Conservation (phyloP, 208 protist genomes). For the Sergeia podlipaevii region DNA sequence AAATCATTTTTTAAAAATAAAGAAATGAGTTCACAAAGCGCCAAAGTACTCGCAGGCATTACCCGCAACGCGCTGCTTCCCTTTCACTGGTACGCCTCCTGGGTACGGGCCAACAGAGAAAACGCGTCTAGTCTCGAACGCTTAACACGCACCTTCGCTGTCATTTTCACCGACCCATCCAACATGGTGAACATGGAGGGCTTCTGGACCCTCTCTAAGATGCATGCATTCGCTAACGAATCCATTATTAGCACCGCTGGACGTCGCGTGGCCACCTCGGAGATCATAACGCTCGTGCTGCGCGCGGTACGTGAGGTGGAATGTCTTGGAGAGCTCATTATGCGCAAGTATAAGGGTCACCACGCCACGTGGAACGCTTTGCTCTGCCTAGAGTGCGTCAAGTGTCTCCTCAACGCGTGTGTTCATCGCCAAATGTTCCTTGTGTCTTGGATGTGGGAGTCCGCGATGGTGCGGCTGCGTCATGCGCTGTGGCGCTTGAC, state of each 20-base stretch:
- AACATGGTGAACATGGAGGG: slow-evolving; percentile 69
- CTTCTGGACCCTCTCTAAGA: slow-evolving; percentile 44
- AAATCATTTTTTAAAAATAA: too few relatives aligned
- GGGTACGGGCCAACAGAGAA: slow-evolving; percentile 74
- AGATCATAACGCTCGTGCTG: slow-evolving; percentile 36
- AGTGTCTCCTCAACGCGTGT: slow-evolving; percentile 53
- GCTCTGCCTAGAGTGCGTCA: slow-evolving; percentile 53
- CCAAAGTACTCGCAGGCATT: too few relatives aligned
- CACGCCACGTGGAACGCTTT: slow-evolving; percentile 47
- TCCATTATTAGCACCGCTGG: slow-evolving; percentile 27
- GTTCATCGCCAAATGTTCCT: slow-evolving; percentile 70
- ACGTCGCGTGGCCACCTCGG: slow-evolving; percentile 24
- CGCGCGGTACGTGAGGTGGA: slow-evolving; percentile 39
- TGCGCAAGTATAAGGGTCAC: slow-evolving; percentile 54
- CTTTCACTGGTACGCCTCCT: slow-evolving; percentile 48
- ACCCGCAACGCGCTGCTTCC: slow-evolving; percentile 21
- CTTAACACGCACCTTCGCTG: slow-evolving; percentile 49
- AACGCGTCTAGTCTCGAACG: slow-evolving; percentile 59
- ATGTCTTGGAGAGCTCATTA: slow-evolving; percentile 53
- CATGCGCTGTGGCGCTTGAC: slow-evolving; percentile 11
- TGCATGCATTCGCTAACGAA: slow-evolving; percentile 58
- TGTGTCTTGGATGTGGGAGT: slow-evolving; percentile 61
- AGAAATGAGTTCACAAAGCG: too few relatives aligned
- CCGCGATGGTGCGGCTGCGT: slow-evolving; percentile 29
- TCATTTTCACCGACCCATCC: slow-evolving; percentile 52